Evolutionary conservation across 139 green algal species (phyloP).

Genomic region (Closterium sp.): DNA sequence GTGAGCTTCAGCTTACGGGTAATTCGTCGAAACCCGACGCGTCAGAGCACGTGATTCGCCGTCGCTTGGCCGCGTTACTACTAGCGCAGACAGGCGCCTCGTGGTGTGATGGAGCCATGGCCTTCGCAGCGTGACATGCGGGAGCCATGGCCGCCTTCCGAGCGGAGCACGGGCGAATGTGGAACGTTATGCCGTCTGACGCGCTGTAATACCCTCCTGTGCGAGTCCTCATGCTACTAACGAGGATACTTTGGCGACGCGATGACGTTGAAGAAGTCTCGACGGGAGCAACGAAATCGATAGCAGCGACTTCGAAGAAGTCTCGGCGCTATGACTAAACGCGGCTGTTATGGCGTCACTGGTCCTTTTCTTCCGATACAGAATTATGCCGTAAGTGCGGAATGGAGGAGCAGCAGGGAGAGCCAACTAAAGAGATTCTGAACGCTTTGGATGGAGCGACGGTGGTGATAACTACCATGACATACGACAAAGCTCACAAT

Average conservation of each 20-base stretch:
- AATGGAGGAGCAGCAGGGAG: too few species aligned
- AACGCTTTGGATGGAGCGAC: too few species aligned
- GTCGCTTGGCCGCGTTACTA: background rate
- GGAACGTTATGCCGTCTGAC: slow-evolving; percentile 27
- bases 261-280: background rate
- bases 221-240: slow-evolving; percentile 7
- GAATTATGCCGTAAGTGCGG: too few species aligned
- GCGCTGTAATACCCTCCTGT: slow-evolving; percentile 19
- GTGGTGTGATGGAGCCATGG: background rate
- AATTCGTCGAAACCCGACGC: background rate
- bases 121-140: background rate
- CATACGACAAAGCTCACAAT: too few species aligned
- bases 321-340: too few species aligned
- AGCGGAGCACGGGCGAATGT: background rate
- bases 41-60: background rate
- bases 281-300: background rate
- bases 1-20: background rate
- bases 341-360: too few species aligned
- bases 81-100: background rate
- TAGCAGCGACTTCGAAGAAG: too few species aligned
- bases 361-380: too few species aligned
- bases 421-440: too few species aligned
- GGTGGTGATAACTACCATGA: too few species aligned
- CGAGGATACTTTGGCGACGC: background rate
- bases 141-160: background rate